Conservation (phyloP, 495 filamentous ascomycete species). For the Aspergillus hancockii region DNA sequence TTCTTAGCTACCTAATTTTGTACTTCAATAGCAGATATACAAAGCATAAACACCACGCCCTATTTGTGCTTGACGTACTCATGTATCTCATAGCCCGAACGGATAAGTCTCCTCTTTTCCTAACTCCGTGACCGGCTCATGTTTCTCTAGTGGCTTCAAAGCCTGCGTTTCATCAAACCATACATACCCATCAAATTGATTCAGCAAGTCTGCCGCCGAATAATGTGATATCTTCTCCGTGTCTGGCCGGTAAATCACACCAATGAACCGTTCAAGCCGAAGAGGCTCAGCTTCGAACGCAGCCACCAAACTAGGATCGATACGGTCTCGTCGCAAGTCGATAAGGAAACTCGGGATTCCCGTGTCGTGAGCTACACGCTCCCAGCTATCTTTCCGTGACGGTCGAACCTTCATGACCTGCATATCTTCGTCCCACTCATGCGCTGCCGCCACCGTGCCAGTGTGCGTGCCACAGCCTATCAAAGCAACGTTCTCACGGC, state of each 20-base stretch:
- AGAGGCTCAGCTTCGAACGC: slow-evolving; percentile 40
- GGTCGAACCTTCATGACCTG: slow-evolving; percentile 50
- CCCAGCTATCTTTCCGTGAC: slow-evolving; percentile 46
- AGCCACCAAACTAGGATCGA: slow-evolving; percentile 37
- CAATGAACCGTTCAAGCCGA: slow-evolving; percentile 56
- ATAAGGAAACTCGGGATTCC: slow-evolving; percentile 48
- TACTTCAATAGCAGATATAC: neutral
- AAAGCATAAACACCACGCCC: neutral
- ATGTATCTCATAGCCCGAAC: slow-evolving; percentile 46
- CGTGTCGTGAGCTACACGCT: slow-evolving; percentile 46
- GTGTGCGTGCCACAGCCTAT: slow-evolving; percentile 55
- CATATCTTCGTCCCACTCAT: slow-evolving; percentile 60
- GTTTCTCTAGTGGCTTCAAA: slow-evolving; percentile 51
- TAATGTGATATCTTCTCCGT: slow-evolving; percentile 59
- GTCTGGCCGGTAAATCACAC: slow-evolving; percentile 59
- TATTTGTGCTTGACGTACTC: neutral
- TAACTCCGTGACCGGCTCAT: slow-evolving; percentile 50
- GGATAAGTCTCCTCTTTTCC: slow-evolving; percentile 57
- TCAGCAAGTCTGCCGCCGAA: slow-evolving; percentile 50
- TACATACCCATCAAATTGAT: slow-evolving; percentile 58
- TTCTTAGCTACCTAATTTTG: neutral
- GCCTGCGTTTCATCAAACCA: slow-evolving; percentile 59
- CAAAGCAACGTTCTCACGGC: slow-evolving; percentile 48
- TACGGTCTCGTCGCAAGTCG: slow-evolving; percentile 45
- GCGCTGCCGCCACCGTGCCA: slow-evolving; percentile 58